Evolutionary conservation across 2,329 filamentous ascomycete species (phyloP), one percentile per base, ranked within the genome.

Genomic region (Teratosphaeria destructans): DNA sequence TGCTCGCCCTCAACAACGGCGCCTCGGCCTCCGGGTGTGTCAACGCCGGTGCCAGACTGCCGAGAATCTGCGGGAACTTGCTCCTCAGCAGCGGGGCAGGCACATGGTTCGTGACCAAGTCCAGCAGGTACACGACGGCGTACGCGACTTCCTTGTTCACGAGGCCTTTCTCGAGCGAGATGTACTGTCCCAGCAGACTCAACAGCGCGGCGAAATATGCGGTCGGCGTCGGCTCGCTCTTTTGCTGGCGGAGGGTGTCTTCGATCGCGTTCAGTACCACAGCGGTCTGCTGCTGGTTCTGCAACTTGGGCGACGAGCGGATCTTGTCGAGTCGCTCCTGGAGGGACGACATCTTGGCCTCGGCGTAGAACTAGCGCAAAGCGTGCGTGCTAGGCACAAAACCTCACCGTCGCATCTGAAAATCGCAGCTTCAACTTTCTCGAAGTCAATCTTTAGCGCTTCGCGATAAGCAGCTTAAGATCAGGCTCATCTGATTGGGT

Each of bases 251-350:
- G 61, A 99, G 84, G 52, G 91, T 96, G 68, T 95, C 88, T 75
- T 99, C 94, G 69, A 99, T 89, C 63, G 93, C 92, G 66, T 87
- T 85, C 64, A 99, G 85, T 62, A 99, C 87, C 68, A 95, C 85
- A 62, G 86, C 88, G 63, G 88, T 93, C 83, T 92, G 90, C 75
- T 95, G 86, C 78, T 96, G 92, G 74, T 89, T 96, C 76, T 97
- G 90, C 70, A 96, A 85, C 76, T 95, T 96, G 59, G 94, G 94
- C 72, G 89, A 76, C 66, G 77, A 94, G 77, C 94, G 89, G 75
- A 97, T 96, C 83, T 95, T 96, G 79, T 93, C 89, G 74, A 99
- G 85, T 81, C 91, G 95, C 80, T 96, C 93, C 74, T 88, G 85
- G 71, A 97, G 78, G 75, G 85, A 84, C 63, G 16, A 49, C 43